Evolutionary conservation across 2,329 filamentous ascomycete species (phyloP), one percentile per base, ranked within the genome.

Genomic region (Sphaerulina vaccinii): DNA sequence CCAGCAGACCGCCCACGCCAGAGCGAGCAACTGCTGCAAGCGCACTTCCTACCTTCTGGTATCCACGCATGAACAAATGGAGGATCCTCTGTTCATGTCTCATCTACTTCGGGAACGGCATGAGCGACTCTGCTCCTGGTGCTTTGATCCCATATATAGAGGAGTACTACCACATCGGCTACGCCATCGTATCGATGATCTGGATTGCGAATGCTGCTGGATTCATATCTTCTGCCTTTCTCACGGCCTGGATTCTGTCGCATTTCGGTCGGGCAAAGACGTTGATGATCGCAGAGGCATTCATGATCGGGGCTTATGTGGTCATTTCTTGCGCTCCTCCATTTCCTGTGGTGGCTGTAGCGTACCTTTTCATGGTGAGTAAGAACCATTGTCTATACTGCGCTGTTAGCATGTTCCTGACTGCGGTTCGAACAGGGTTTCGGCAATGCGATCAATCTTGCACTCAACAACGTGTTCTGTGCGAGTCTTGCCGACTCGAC

Each of bases 81-180:
- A 76, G 88, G 27, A 74, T 91, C 21, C 65, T 84, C 8, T 78
- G 81, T 9, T 77, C 79, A 11, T 89, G 85, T 58, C 64, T 87
- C 37, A 79, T 85, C 55, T 85, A 81, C 52, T 78, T 93, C 55
- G 77, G 79, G 2, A 84, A 85, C 61, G 90, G 88, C 0, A 71
- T 93, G 52, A 88, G 82, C 60, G 90, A 95, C 44, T 57, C 56
- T 61, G 73, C 86, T 0, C 82, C 88, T 1, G 89, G 89, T 64
- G 87, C 88, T 9, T 65, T 93, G 51, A 87, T 95, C 60, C 88
- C 89, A 0, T 90, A 90, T 64, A 87, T 95, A 69, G 87, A 92
- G 67, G 76, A 73, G 68, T 81, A 87, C 62, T 95, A 92, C 65
- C 60, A 77, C 52, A 88, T 93, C 50, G 85, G 85, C 36, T 92